Evolutionary conservation across 345 rosid species (phyloP).

Genomic region (Hibiscus tridactylites): DNA sequence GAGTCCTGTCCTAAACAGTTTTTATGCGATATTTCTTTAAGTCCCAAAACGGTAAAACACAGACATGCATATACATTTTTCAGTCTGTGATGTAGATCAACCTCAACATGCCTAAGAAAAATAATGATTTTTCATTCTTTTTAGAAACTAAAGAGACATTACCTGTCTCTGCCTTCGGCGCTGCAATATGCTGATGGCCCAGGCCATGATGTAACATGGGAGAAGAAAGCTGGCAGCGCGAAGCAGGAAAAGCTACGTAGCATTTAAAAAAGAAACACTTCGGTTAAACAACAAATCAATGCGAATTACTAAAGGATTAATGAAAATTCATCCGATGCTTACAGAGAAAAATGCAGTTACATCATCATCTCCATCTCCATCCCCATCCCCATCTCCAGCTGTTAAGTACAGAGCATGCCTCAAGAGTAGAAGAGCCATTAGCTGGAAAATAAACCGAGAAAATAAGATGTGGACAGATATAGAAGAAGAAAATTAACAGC

Average conservation of each 20-base stretch:
- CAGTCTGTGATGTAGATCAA: constrained; percentile 5
- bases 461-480: neutral
- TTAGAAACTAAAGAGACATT: neutral
- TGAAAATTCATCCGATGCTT: constrained; percentile 17
- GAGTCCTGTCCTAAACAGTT: neutral
- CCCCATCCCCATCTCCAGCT: constrained; percentile 51
- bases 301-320: neutral
- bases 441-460: constrained; percentile 35
- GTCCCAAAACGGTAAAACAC: neutral
- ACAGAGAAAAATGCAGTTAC: constrained; percentile 87
- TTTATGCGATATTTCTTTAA: neutral
- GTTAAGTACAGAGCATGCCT: constrained; percentile 81
- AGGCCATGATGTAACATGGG: constrained; percentile 98
- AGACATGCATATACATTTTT: neutral
- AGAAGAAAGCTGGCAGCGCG: constrained; percentile 93
- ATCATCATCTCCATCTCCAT: constrained; percentile 64
- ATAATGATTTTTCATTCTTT: neutral
- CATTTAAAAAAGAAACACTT: constrained; percentile 2
- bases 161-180: constrained; percentile 96
- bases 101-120: neutral
- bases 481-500: neutral
- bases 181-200: constrained; percentile 93
- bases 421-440: constrained; percentile 89
- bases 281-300: constrained; percentile 6
- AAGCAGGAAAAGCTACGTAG: constrained; percentile 74